Conservation (phyloP, 2,329 filamentous ascomycete species). For the Cercospora janseana region DNA sequence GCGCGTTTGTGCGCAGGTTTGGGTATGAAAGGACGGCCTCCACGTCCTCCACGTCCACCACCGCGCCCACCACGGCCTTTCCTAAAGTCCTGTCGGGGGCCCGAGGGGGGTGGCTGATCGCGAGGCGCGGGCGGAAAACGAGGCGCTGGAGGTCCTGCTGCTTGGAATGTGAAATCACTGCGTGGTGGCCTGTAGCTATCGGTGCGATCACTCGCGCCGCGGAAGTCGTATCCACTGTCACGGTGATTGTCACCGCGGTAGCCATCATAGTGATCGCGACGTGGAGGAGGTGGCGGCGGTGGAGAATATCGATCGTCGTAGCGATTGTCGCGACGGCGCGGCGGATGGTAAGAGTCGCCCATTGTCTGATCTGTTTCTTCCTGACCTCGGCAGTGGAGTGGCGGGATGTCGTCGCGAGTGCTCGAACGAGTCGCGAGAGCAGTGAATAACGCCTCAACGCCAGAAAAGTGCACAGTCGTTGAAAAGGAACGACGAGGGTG, state of each 20-base stretch:
- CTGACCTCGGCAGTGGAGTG: background rate
- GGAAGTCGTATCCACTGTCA: constrained; percentile 27
- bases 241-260: constrained; percentile 12
- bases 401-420: background rate
- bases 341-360: constrained; percentile 17
- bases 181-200: constrained; percentile 22
- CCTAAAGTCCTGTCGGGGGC: background rate
- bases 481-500: background rate
- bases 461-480: background rate
- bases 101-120: constrained; percentile 5
- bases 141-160: constrained; percentile 23
- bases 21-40: constrained; percentile 22
- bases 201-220: constrained; percentile 23
- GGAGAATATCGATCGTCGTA: background rate
- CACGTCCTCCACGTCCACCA: constrained; percentile 14
- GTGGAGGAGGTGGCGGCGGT: constrained; percentile 3
- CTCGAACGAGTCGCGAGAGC: background rate
- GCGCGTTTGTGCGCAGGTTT: constrained; percentile 45
- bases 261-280: constrained; percentile 11
- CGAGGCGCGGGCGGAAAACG: constrained; percentile 26
- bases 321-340: constrained; percentile 9
- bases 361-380: constrained; percentile 1
- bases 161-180: constrained; percentile 30
- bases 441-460: background rate
- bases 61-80: constrained; percentile 14